Evolutionary conservation across 2,329 filamentous ascomycete genomes (phyloP).

Genomic region (Aspergillus awamori): DNA sequence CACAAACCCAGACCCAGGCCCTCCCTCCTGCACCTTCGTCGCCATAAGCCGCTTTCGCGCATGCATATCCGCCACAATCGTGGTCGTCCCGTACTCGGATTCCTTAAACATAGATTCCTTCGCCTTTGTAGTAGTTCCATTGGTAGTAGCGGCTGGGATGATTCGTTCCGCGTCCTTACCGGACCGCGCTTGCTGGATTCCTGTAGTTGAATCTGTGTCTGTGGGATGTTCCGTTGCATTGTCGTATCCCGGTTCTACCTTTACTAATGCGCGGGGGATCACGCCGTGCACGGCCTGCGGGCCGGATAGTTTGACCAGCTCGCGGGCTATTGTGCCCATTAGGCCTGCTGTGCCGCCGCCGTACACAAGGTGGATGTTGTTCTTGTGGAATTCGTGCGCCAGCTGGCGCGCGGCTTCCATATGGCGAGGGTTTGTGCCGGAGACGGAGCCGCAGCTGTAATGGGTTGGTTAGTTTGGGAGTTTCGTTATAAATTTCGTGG

Average conservation of each 20-base stretch:
- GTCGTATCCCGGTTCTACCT: constrained; percentile 60
- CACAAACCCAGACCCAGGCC: constrained; percentile 83
- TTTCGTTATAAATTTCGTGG: background rate
- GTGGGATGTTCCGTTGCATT: constrained; percentile 33
- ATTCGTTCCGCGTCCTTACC: constrained; percentile 50
- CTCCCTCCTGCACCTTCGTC: constrained; percentile 77
- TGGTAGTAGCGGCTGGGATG: constrained; percentile 5
- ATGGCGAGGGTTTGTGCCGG: constrained; percentile 73
- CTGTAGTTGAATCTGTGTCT: constrained; percentile 39
- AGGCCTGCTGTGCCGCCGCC: constrained; percentile 92
- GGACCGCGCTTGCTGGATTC: constrained; percentile 56
- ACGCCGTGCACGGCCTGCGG: constrained; percentile 88
- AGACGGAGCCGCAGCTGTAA: constrained; percentile 74
- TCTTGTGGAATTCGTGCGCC: constrained; percentile 70
- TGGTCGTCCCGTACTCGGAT: constrained; percentile 74
- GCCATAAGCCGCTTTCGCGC: constrained; percentile 95
- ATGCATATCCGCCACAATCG: constrained; percentile 94
- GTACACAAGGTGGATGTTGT: constrained; percentile 84
- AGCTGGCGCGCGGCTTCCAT: constrained; percentile 76
- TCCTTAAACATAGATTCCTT: constrained; percentile 32
- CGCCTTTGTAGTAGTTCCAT: background rate
- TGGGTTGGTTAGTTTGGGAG: background rate
- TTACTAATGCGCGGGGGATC: constrained; percentile 83
- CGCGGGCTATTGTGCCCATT: constrained; percentile 91
- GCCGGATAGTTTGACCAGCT: constrained; percentile 79